A percentile compares a stretch with the other conserved stretches of the same genome.
phyloP scores from a whole-genome alignment of 2,329 filamentous ascomycete species.

The Sordariomycetes sp. region DNA sequence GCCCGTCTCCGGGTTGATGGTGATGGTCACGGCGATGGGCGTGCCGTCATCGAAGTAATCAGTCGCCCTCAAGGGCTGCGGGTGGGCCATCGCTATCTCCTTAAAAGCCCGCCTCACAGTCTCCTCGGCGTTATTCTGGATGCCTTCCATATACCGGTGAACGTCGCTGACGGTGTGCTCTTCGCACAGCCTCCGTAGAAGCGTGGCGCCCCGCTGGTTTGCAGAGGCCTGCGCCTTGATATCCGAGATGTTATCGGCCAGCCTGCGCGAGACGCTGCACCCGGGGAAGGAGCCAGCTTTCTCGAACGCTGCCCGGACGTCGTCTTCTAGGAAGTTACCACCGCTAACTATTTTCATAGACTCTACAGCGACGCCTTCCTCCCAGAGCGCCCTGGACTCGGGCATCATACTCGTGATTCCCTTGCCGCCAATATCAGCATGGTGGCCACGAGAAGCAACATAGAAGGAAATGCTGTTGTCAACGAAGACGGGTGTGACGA shows the following conservation, averaged over 20 bases:
- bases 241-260: slow-evolving; percentile 75
- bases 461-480: slow-evolving; percentile 47
- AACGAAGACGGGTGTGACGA: slow-evolving; percentile 69
- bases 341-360: slow-evolving; percentile 55
- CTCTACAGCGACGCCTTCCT: slow-evolving; percentile 23
- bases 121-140: slow-evolving; percentile 69
- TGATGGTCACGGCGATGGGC: slow-evolving; percentile 64
- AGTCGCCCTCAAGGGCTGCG: slow-evolving; percentile 56
- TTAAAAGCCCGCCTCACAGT: slow-evolving; percentile 66
- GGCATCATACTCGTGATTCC: slow-evolving; percentile 74
- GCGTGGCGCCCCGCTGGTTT: slow-evolving; percentile 76
- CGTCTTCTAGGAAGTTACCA: slow-evolving; percentile 67
- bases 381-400: slow-evolving; percentile 52
- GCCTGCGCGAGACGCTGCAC: slow-evolving; percentile 67
- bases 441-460: slow-evolving; percentile 68
- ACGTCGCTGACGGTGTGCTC: slow-evolving; percentile 72
- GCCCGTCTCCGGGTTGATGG: slow-evolving; percentile 63
- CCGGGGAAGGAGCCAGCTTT: slow-evolving; percentile 62
- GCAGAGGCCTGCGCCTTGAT: slow-evolving; percentile 75
- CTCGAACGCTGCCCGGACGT: slow-evolving; percentile 61
- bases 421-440: slow-evolving; percentile 79
- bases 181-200: slow-evolving; percentile 63
- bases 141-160: slow-evolving; percentile 74
- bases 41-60: slow-evolving; percentile 82
- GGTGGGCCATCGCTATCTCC: slow-evolving; percentile 57